Evolutionary conservation across 345 rosid species (phyloP), one percentile per base, ranked within the genome.

Genomic region (Eucalyptus regnans): DNA sequence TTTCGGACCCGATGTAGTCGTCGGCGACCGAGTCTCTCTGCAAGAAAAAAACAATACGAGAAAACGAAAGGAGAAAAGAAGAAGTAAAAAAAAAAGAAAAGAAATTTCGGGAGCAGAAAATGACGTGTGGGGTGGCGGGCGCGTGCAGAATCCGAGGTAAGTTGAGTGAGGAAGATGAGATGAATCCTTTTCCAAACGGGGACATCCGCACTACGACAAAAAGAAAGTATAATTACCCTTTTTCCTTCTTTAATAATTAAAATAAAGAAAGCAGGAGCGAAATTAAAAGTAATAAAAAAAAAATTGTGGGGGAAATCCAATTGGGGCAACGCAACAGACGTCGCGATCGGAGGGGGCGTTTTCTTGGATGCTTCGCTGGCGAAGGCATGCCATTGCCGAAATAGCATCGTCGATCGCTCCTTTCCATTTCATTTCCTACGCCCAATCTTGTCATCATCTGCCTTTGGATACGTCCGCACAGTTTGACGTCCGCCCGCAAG

Each of bases 21-120:
- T 41, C 83, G 83, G 3, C 7, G 84, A 41, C 29, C 3, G 7
- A 10, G 7, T 6, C 23, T 6, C 84, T 20, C 15, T 1, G 0
- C 27, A 37, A 41, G 23, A 25, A 41, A 20, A 20, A 76, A 62
- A 62, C 15, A 11, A 4, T 13, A 3, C 6, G 4, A 37, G 41
- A 64, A 64, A 64, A 6, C 8, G 16, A 64, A 1, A 7, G 10
- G 9, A 64, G 16, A 12, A n/a, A n/a, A 7, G 0, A 62, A 27
- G 2, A 41, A 41, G 44, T 6, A 14, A n/a, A 13, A 1, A 9
- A 13, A 12, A 3, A 5, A 5, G 0, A 2, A 5, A 11, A 22
- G 23, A 41, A 71, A 41, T 5, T 76, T 71, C 12, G 7, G 15
- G 48, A 76, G 27, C 0, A 41, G 84, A 76, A 41, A 76, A 12